phyloP scores from a whole-genome alignment of 2,329 filamentous ascomycete genomes.

The Corynespora cassiicola region DNA sequence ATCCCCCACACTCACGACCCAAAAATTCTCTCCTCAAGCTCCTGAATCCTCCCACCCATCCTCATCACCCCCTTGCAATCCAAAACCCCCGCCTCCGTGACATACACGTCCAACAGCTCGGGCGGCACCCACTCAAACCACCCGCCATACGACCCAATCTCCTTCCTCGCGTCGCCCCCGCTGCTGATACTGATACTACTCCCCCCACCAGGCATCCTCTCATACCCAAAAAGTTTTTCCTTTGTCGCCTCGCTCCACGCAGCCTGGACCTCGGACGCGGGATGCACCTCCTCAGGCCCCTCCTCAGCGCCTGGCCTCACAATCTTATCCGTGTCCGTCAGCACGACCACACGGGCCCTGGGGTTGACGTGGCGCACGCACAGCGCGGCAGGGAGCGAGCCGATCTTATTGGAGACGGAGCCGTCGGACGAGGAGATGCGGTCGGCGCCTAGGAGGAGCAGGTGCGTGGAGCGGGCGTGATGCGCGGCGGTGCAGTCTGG shows the following conservation, averaged over 20 bases:
- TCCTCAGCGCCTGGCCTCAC: constrained; percentile 31
- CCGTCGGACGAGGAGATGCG: constrained; percentile 64
- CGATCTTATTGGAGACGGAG: constrained; percentile 71
- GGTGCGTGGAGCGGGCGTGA: constrained; percentile 59
- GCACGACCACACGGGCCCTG: constrained; percentile 57
- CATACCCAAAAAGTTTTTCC: too few relatives aligned
- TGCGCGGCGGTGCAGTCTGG: constrained; percentile 67
- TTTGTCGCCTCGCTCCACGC: constrained; percentile 51
- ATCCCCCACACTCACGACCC: constrained; percentile 4
- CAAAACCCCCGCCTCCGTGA: constrained; percentile 35
- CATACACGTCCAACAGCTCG: constrained; percentile 33
- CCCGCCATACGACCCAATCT: constrained; percentile 52
- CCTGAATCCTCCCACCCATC: constrained; percentile 16
- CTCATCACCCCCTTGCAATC: constrained; percentile 18
- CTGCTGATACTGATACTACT: constrained; percentile 9
- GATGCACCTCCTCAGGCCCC: constrained; percentile 46
- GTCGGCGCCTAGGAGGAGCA: constrained; percentile 70
- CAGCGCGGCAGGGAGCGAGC: constrained; percentile 65
- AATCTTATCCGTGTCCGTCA: constrained; percentile 69
- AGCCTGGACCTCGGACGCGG: constrained; percentile 55
- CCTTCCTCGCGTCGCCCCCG: constrained; percentile 35
- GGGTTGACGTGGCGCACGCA: constrained; percentile 59
- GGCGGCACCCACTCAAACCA: constrained; percentile 42
- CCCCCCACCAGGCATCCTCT: too few relatives aligned
- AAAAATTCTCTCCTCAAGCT: constrained; percentile 29